A percentile compares a stretch with the other conserved stretches of the same genome.
Conservation (phyloP, 192 early-diverging fungal species). For the Coemansia sp. region DNA sequence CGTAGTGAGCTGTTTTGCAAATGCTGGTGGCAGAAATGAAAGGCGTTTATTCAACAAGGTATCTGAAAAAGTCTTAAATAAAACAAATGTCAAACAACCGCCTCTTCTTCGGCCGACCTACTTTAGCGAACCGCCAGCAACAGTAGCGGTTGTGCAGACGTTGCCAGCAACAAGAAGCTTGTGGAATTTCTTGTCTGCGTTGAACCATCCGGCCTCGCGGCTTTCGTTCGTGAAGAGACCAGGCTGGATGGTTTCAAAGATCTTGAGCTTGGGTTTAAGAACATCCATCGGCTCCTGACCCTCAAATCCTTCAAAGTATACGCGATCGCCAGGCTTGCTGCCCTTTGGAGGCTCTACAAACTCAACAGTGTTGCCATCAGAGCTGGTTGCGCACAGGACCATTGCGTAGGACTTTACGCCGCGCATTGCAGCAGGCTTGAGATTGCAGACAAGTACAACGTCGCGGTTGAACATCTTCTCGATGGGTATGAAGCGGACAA, state of each 20-base stretch:
- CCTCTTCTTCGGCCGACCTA: conserved; percentile 18
- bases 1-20: no score
- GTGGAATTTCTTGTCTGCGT: conserved; percentile 54
- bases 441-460: conserved; percentile 80
- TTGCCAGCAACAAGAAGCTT: conserved; percentile 48
- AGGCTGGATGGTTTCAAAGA: conserved; percentile 96
- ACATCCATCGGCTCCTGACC: conserved; percentile 79
- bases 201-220: conserved; percentile 64
- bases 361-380: conserved; percentile 85
- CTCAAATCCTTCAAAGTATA: conserved; percentile 90
- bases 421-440: conserved; percentile 94
- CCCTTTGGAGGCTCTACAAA: conserved; percentile 85
- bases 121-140: conserved; percentile 71
- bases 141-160: conserved; percentile 63
- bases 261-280: conserved; percentile 98
- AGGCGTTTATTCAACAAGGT: no score
- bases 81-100: no score
- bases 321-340: conserved; percentile 83
- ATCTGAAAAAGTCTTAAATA: no score
- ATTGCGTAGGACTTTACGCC: conserved; percentile 94
- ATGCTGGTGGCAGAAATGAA: no score
- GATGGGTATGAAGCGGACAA: conserved; percentile 88
- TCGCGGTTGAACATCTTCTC: conserved; percentile 81
- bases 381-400: conserved; percentile 88
- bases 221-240: conserved; percentile 73